phyloP scores from a whole-genome alignment of 139 green algal species.

The Tetradesmus lagerheimii region DNA sequence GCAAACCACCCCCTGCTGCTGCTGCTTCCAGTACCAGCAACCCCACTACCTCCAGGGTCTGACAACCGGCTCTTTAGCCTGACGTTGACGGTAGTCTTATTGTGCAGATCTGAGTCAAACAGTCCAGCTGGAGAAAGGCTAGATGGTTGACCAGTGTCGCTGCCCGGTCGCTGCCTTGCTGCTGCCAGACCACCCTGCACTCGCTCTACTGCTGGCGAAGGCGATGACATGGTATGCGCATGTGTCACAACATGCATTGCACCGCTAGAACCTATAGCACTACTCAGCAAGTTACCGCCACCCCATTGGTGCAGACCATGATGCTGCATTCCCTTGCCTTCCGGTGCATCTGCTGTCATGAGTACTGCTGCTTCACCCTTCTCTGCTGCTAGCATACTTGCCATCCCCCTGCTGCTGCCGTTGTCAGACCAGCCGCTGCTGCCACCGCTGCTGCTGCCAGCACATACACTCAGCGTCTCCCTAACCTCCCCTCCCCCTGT shows the following conservation, averaged over 20 bases:
- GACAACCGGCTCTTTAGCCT: not conserved
- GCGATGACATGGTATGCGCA: not conserved
- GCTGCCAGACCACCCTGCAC: not conserved
- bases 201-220: not conserved
- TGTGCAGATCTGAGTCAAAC: not conserved
- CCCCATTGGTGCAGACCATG: not conserved
- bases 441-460: not conserved
- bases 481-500: too few relatives aligned
- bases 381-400: too few relatives aligned
- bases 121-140: not conserved
- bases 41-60: not conserved
- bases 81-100: not conserved
- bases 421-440: not conserved
- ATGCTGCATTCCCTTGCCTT: not conserved
- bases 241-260: not conserved
- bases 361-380: not conserved
- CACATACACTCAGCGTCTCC: not conserved
- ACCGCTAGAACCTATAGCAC: too few relatives aligned
- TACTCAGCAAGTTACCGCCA: too few relatives aligned
- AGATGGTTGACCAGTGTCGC: not conserved
- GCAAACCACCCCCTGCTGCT: not conserved
- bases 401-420: not conserved
- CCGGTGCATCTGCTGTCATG: too few relatives aligned
- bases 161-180: not conserved
- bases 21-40: not conserved